Base-by-base conservation (phyloP, 768 basidiomycete species). In the Favolaschia claudopus region DNA sequence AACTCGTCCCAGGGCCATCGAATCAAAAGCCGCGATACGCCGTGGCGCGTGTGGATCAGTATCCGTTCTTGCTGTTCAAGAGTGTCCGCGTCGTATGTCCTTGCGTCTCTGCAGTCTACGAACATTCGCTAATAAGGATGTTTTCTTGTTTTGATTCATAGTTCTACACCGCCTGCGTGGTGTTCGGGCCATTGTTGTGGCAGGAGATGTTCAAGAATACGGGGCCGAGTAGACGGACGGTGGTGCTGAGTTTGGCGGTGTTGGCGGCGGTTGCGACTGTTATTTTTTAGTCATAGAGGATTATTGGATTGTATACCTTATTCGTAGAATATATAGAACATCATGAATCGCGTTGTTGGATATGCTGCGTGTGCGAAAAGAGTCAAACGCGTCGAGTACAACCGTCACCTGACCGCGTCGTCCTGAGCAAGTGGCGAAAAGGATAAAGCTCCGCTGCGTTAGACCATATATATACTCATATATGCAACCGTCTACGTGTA, bases 161-260 rank as follows among this genome's bases (percentile, higher is more conserved):
- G 91, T 91, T 99, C 72, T 96, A 88, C 86, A 94, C 89, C 2
- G 96, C 96, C 0, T 91, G 89, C 57, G 72, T 94, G n/a, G 94
- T 98, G 1, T 89, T 99, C 64, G 78, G 91, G 9, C 96, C 96
- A 0, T 79, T 96, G 27, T 73, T 98, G 10, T 96, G 93, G 93
- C 83, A 87, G 10, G 96, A 98, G 74, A 79, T 96, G 58, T 53
- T 64, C 36, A 51, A 40, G 44, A 43, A 64, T 19, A 19, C 19
- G 29, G 42, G 54, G 19, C 63, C 63, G 39, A 54, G 58, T 25
- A 10, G 34, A 31, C 29, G n/a, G 50, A 36, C 31, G 40, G 15
- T 64, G 28, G 17, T 57, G 34, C n/a, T 60, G 36, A 28, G 31
- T 22, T 28, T 57, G 9, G 50, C 19, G 13, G 22, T 50, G 17